A percentile compares a stretch with the other conserved stretches of the same genome.
Conservation (phyloP, 1,284 basidiomycete species). For the Xerocomus nothofagi region DNA sequence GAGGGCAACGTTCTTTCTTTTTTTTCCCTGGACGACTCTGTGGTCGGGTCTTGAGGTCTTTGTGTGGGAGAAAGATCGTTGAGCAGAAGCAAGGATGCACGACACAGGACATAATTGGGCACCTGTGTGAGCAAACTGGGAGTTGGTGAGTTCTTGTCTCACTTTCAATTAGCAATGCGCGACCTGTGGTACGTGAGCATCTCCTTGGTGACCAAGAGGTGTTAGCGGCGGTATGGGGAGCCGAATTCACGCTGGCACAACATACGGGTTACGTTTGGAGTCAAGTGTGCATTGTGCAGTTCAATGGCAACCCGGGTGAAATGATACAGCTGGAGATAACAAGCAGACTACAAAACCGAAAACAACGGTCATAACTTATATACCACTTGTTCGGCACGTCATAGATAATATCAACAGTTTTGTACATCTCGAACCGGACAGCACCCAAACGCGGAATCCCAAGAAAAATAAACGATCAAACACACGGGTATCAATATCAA, state of each 20-base stretch:
- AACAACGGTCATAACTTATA: not conserved
- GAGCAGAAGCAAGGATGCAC: not conserved
- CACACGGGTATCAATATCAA: not conserved
- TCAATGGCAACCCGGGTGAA: too few species aligned
- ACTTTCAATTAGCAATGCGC: not conserved
- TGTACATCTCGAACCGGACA: constrained; percentile 3
- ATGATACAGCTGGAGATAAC: not conserved
- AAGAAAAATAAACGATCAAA: not conserved
- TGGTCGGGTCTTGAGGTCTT: not conserved
- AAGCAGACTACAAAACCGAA: not conserved
- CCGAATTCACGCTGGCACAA: not conserved
- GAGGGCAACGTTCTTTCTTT: not conserved
- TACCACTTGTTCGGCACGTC: not conserved
- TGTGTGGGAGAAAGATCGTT: constrained; percentile 1
- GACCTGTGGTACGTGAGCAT: too few species aligned
- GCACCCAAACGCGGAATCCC: not conserved
- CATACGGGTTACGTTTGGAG: not conserved
- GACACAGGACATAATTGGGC: not conserved
- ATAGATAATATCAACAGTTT: too few species aligned
- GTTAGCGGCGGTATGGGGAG: too few species aligned
- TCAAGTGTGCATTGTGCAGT: too few species aligned
- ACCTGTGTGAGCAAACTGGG: not conserved
- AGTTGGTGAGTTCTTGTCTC: not conserved
- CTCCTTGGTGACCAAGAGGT: too few species aligned
- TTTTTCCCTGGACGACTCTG: not conserved